A percentile compares a stretch with the other conserved stretches of the same genome.
Evolutionary conservation across 306 rosid genomes (phyloP).

Genomic region (Oxytropis ochrocephala): DNA sequence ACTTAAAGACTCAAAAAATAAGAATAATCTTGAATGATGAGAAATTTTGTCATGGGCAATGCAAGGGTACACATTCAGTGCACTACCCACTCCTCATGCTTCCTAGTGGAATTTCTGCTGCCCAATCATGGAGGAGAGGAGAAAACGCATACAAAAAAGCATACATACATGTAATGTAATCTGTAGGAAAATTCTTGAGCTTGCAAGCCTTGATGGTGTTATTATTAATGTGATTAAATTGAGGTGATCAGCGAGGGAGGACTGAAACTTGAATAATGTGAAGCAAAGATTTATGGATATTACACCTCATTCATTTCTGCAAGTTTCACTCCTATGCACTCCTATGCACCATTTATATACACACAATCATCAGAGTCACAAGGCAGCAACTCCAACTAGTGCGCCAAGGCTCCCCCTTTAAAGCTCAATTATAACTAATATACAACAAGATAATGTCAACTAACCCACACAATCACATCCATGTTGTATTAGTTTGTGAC

Average conservation of each 20-base stretch:
- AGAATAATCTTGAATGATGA: neutral
- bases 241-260: neutral
- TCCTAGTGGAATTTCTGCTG: neutral
- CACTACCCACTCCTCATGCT: neutral
- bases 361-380: neutral
- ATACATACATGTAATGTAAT: neutral
- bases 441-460: neutral
- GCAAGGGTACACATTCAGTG: neutral
- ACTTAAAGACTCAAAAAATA: neutral
- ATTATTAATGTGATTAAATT: neutral
- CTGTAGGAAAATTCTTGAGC: neutral
- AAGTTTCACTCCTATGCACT: neutral
- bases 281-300: neutral
- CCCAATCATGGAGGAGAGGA: neutral
- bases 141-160: neutral
- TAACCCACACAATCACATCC: neutral
- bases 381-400: neutral
- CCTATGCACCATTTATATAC: neutral
- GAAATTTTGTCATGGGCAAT: neutral
- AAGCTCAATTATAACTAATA: neutral
- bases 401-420: neutral
- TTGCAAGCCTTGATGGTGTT: neutral
- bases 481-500: neutral
- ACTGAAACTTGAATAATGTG: conserved; percentile 2
- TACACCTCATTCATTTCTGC: neutral